phyloP scores from a whole-genome alignment of 768 basidiomycete genomes.

The Lentinus brumalis region DNA sequence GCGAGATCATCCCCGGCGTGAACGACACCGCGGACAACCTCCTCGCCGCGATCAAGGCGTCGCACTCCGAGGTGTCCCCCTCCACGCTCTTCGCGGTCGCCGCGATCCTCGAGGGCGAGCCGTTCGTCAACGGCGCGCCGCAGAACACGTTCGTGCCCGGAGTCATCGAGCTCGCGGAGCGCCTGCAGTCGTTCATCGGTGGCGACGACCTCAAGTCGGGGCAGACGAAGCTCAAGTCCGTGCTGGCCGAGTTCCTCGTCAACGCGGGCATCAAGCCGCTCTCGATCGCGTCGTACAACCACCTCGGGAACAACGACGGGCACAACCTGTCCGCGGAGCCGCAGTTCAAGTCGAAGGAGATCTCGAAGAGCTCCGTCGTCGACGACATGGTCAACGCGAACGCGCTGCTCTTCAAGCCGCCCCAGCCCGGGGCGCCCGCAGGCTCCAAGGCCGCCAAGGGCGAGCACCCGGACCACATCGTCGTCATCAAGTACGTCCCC shows the following conservation, averaged over 20 bases:
- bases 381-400: slow-evolving; percentile 98
- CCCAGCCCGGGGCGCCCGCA: slow-evolving; percentile 54
- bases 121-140: slow-evolving; percentile 96
- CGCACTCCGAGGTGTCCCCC: slow-evolving; percentile 94
- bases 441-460: slow-evolving; percentile 66
- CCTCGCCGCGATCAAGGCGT: slow-evolving; percentile 76
- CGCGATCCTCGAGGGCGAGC: slow-evolving; percentile 90
- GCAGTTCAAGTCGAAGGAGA: slow-evolving; percentile 99
- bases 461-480: slow-evolving; percentile 96
- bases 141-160: slow-evolving; percentile 99
- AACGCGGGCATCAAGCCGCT: slow-evolving; percentile 98
- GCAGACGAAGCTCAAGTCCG: slow-evolving; percentile 96
- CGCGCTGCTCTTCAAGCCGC: slow-evolving; percentile 85
- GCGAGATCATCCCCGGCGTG: slow-evolving; percentile 89
- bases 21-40: slow-evolving; percentile 94
- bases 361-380: slow-evolving; percentile 94
- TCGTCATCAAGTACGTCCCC: slow-evolving; percentile 96
- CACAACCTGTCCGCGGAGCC: slow-evolving; percentile 85
- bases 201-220: slow-evolving; percentile 98
- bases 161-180: slow-evolving; percentile 89
- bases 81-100: slow-evolving; percentile 96
- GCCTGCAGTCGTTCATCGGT: slow-evolving; percentile 88
- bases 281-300: slow-evolving; percentile 97
- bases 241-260: slow-evolving; percentile 97
- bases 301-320: slow-evolving; percentile 98